These are phyloP conservation scores for Ilyonectria sp. DNA, from an alignment of 2,329 filamentous ascomycete species.

Conservation along the genomic window DNA sequence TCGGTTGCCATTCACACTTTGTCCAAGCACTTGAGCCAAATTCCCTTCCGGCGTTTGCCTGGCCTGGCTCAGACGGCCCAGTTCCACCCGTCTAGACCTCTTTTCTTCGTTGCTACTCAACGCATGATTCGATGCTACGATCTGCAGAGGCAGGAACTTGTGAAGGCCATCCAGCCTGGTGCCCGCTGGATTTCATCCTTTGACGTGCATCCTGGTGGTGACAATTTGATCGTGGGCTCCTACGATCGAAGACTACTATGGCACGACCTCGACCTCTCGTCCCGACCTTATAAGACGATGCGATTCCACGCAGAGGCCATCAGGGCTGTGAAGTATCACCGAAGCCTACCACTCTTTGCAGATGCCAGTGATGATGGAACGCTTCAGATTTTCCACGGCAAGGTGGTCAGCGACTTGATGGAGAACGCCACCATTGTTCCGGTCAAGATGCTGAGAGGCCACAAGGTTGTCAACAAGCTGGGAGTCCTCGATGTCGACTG, in stretches of 20 bases:
- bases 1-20: slow-evolving; percentile 96
- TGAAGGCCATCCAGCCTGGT: slow-evolving; percentile 94
- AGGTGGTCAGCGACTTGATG: slow-evolving; percentile 94
- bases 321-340: slow-evolving; percentile 89
- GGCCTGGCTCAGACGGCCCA: slow-evolving; percentile 88
- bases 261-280: slow-evolving; percentile 96
- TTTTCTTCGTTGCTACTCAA: slow-evolving; percentile 97
- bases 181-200: slow-evolving; percentile 95
- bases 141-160: slow-evolving; percentile 88
- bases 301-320: slow-evolving; percentile 96
- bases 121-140: slow-evolving; percentile 95
- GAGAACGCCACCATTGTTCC: slow-evolving; percentile 97
- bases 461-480: slow-evolving; percentile 87
- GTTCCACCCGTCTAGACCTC: slow-evolving; percentile 93
- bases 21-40: slow-evolving; percentile 94
- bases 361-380: slow-evolving; percentile 96
- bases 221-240: slow-evolving; percentile 93
- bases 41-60: slow-evolving; percentile 86
- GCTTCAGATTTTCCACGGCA: slow-evolving; percentile 96
- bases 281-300: slow-evolving; percentile 94
- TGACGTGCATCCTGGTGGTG: slow-evolving; percentile 92
- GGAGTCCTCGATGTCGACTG: slow-evolving; percentile 96
- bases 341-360: slow-evolving; percentile 87
- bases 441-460: slow-evolving; percentile 92
- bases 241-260: slow-evolving; percentile 95